A percentile compares a stretch with the other conserved stretches of the same genome.
Conservation (phyloP, 495 filamentous ascomycete genomes). For the Thermothielavioides terrestris region DNA sequence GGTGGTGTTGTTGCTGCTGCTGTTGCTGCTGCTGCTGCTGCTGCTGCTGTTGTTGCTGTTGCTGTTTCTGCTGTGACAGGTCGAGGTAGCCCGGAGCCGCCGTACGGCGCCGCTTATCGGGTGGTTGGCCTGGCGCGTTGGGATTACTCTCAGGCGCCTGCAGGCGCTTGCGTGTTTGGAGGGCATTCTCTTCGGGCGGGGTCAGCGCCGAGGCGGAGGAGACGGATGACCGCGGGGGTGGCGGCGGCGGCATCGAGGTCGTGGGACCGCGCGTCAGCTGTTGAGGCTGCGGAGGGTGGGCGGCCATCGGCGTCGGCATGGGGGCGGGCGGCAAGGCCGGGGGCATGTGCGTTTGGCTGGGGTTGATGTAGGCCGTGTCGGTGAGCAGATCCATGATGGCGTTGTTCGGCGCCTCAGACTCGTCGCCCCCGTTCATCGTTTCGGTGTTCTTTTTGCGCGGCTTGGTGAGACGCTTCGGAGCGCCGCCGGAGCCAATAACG, state of each 20-base stretch:
- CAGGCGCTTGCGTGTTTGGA: conserved; percentile 28
- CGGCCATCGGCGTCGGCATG: conserved; percentile 4
- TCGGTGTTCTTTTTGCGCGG: conserved; percentile 34
- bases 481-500: conserved; percentile 42
- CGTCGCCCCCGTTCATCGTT: conserved; percentile 16
- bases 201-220: conserved; percentile 37
- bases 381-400: conserved; percentile 27
- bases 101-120: conserved; percentile 39
- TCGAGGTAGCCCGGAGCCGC: conserved; percentile 18
- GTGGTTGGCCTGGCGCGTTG: not conserved
- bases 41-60: conserved; percentile 8
- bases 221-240: conserved; percentile 26
- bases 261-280: not conserved
- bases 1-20: not conserved
- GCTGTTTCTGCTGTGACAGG: conserved; percentile 14
- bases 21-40: not conserved
- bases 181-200: conserved; percentile 38
- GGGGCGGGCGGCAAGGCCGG: conserved; percentile 9
- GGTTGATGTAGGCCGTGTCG: conserved; percentile 17
- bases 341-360: conserved; percentile 18
- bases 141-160: conserved; percentile 13
- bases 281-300: not conserved
- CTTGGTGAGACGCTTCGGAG: conserved; percentile 43
- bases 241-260: not conserved
- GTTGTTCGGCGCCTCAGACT: conserved; percentile 24